Base-by-base conservation (phyloP, 2,329 filamentous ascomycete genomes). In the Mariannaea sp. region DNA sequence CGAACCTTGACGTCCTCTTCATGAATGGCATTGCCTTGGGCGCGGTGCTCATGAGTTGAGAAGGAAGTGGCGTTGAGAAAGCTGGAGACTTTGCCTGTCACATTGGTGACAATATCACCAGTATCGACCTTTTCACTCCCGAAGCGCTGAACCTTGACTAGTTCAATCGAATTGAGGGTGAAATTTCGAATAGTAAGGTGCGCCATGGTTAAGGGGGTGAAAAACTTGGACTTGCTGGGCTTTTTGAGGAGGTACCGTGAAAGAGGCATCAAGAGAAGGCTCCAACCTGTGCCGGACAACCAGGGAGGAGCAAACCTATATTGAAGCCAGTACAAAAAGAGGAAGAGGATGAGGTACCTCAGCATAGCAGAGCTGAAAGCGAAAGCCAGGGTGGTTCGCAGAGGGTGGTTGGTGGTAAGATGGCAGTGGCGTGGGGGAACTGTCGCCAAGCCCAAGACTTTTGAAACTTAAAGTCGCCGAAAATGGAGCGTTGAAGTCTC, bases 141-240 rank as follows among this genome's bases (percentile, higher is more conserved):
- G 70, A 92, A 92, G 61, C 87, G 86, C 75, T 95, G 89, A 53
- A 93, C 77, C 55, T 68, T 79, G 70, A 85, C 86, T 64, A 97
- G 81, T 61, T 87, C 83, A 49, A 96, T 77, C n/a, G 85, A 80
- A 42, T 82, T 86, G 52, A 83, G 78, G 38, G 90, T 93, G 60
- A 96, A 77, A 71, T 97, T 97, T 65, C 92, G 90, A 65, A 97
- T 83, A 4, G 82, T 89, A 61, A 96, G 76, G 52, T 75, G 71
- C 14, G 76, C 71, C 79, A 82, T 82, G 51, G 52, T 59, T 62
- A 53, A 39, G 39, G 27, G 26, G 44, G 36, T 16, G 20, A 32
- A 19, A 22, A 27, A 32, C 19, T 17, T 22, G 38, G n/a, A 20
- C 35, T 19, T 38, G 39, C 24, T 16, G 41, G 27, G 33, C 24